Conservation (phyloP, 257 asterid species). For the Verbena officinalis region DNA sequence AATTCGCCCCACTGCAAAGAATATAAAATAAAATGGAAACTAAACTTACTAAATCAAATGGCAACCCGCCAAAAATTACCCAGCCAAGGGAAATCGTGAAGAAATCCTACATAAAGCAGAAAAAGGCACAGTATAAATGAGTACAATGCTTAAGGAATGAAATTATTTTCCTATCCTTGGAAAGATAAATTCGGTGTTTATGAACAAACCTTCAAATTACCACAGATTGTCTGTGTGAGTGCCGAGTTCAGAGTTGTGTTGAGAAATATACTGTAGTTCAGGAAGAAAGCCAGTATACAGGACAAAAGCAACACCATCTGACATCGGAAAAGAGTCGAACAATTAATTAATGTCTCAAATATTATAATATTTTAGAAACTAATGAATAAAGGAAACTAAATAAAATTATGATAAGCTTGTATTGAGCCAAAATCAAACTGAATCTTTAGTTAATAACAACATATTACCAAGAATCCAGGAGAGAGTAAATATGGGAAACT, state of each 20-base stretch:
- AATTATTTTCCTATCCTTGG: too few relatives aligned
- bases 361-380: not conserved
- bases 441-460: constrained; percentile 10
- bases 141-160: not conserved
- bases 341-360: constrained; percentile 18
- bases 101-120: constrained; percentile 62
- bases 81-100: constrained; percentile 93
- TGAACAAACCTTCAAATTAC: constrained; percentile 87
- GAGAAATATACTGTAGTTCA: constrained; percentile 87
- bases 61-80: constrained; percentile 92
- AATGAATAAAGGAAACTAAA: not conserved
- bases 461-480: constrained; percentile 86
- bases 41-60: constrained; percentile 82
- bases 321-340: constrained; percentile 16
- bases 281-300: constrained; percentile 88
- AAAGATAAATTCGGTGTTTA: not conserved
- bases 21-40: constrained; percentile 10
- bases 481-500: constrained; percentile 68
- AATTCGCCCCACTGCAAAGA: too few relatives aligned
- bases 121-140: not conserved
- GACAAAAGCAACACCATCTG: constrained; percentile 84
- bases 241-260: constrained; percentile 98
- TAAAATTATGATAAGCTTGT: not conserved
- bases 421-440: constrained; percentile 10
- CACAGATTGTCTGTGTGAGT: constrained; percentile 96